Base-by-base conservation (phyloP, 768 basidiomycete species). In the Dioszegia aurantiaca region DNA sequence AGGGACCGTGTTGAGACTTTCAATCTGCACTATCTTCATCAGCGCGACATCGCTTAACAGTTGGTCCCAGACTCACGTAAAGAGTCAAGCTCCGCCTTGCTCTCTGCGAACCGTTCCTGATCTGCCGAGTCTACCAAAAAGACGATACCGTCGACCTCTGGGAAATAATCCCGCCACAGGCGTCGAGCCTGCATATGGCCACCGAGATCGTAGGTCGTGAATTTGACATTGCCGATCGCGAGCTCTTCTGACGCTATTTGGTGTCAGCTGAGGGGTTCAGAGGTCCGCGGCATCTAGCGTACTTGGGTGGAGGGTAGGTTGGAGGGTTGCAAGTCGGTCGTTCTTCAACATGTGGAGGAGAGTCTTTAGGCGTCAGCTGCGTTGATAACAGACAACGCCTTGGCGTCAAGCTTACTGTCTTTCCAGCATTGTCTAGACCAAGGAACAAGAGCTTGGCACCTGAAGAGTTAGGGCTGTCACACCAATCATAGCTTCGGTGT, bases 81-180 rank as follows among this genome's bases (percentile, higher is more conserved):
- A 5, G 92, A 88, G 74, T 98, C 94, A 45, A 99, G 85, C 79
- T 99, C 95, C 12, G 90, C 92, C 78, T 97, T 98, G 64, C 90
- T 90, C 79, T 98, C 95, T 8, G 86, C 78, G 79, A 99, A 94
- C 41, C 94, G 88, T 80, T 98, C 95, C 73, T 87, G 87, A 81
- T 99, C 95, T 63, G 91, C 91, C 65, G 86, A 89, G 80, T 99
- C 95, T 60, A 99, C 93, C 58, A 99, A 82, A 85, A 98, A 99
- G 73, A 98, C 86, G 70, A 99, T 97, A 17, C 91, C 94, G 70
- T 99, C 92, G 41, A 98, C 95, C 78, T 98, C 95, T 48, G 95
- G 95, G 86, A 99, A 98, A 81, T 98, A 99, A 79, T 99, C 93
- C 58, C 92, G 86, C 95, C 95, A 99, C 76, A 98, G 87, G 67